Percentiles rank a stretch among this genome's conserved stretches.
Conservation (phyloP, 2,329 filamentous ascomycete species). For the Akanthomyces muscarius region DNA sequence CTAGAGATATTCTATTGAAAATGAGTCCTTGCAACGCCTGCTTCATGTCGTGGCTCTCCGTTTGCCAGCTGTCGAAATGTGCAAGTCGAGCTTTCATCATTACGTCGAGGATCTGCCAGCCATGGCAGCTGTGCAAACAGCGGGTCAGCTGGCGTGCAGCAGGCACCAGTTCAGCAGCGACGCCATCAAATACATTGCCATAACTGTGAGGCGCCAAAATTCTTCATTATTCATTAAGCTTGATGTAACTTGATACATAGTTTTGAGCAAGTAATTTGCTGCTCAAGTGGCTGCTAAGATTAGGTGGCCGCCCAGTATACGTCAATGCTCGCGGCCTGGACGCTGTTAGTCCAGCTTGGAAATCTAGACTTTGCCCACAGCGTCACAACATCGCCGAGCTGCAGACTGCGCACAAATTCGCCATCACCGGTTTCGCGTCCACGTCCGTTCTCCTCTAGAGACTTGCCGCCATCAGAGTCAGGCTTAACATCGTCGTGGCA, state of each 20-base stretch:
- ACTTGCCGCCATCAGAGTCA: conserved; percentile 36
- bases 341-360: conserved; percentile 47
- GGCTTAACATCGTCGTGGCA: conserved; percentile 46
- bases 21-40: not conserved
- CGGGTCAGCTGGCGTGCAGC: not conserved
- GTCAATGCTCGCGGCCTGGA: conserved; percentile 49
- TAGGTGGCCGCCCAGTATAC: conserved; percentile 53
- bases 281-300: conserved; percentile 43
- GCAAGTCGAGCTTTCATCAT: not conserved
- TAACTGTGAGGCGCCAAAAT: not conserved
- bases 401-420: conserved; percentile 51
- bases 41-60: not conserved
- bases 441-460: conserved; percentile 41
- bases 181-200: not conserved
- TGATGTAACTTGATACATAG: not conserved
- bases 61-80: not conserved
- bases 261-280: not conserved
- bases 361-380: conserved; percentile 59
- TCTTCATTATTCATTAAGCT: not conserved
- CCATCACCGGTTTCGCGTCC: conserved; percentile 50
- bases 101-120: not conserved
- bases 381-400: conserved; percentile 58
- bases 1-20: not conserved
- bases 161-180: not conserved
- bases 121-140: not conserved